A percentile compares a stretch with the other conserved stretches of the same genome.
These are phyloP conservation scores for Fusarium goolgardi DNA, from an alignment of 2,329 filamentous ascomycete genomes.

Conservation along the genomic window DNA sequence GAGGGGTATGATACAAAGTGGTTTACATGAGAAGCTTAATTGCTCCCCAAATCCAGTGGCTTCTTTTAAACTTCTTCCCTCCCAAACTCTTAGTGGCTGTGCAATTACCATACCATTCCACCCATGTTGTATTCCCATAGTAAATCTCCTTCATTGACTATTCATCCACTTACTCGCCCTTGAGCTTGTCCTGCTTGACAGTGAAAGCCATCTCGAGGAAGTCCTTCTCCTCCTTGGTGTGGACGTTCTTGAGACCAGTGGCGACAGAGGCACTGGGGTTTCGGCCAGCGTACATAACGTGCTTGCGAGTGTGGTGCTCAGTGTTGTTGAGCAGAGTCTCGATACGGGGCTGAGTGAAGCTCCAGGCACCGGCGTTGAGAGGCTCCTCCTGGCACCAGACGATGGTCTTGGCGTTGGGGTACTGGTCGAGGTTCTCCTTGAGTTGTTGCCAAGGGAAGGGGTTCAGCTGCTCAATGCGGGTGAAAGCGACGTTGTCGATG, in stretches of 20 bases:
- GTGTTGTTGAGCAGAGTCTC: slow-evolving; percentile 97
- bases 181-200: slow-evolving; percentile 75
- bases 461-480: slow-evolving; percentile 96
- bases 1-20: slow-evolving; percentile 51
- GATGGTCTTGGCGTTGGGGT: slow-evolving; percentile 97
- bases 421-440: slow-evolving; percentile 94
- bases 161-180: slow-evolving; percentile 65
- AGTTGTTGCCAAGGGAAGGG: slow-evolving; percentile 99
- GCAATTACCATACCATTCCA: slow-evolving; percentile 30
- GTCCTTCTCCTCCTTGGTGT: slow-evolving; percentile 93
- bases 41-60: slow-evolving; percentile 42
- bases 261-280: slow-evolving; percentile 94
- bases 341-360: slow-evolving; percentile 95
- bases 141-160: slow-evolving; percentile 9
- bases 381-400: slow-evolving; percentile 99
- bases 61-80: slow-evolving; percentile 39
- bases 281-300: slow-evolving; percentile 96
- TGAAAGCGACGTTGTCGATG: slow-evolving; percentile 91
- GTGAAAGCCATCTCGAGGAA: slow-evolving; percentile 75
- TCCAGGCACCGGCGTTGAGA: slow-evolving; percentile 96
- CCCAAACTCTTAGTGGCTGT: slow-evolving; percentile 41
- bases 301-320: slow-evolving; percentile 89
- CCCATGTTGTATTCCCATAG: slow-evolving; percentile 25
- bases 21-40: slow-evolving; percentile 48
- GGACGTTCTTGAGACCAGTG: slow-evolving; percentile 87